Base-by-base conservation (phyloP, 768 basidiomycete species). In the Psilocybe tampanensis region DNA sequence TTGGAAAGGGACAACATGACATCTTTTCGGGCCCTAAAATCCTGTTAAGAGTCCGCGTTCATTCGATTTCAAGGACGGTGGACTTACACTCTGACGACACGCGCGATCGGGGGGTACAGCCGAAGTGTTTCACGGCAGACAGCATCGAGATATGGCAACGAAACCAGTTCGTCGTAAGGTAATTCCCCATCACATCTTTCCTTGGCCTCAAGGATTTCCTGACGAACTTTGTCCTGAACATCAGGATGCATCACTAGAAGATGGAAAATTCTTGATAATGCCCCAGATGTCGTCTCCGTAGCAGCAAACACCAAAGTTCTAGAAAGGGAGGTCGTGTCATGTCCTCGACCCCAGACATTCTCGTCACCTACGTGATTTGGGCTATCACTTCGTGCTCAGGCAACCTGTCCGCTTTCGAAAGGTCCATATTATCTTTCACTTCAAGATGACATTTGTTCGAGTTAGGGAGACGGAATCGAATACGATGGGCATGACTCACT, bases 381-480 rank as follows among this genome's bases (percentile, higher is more conserved):
- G 66, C 79, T 9, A 76, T 57, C 1, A 82, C 52, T 58, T 80
- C 77, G 18, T 71, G 66, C 17, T 74, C 70, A 36, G 67, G 60
- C 13, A 77, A 47, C 5, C 61, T 62, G 41, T 74, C 74, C 23
- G 65, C 66, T 24, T 70, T 69, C 12, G 61, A 60, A 6, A 70
- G 70, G 18, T 68, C 61, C 50, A 71, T 66, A 56, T 80, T 80
- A 8, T 71, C 76, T 58, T 69, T 70, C 59, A 81, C 80, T 81
- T 26, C 21, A 45, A 22, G 19, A 36, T 29, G 29, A 9, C n/a
- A 39, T 15, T n/a, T 13, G n/a, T 24, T 42, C 41, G 21, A 41
- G n/a, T n/a, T 15, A 17, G 23, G 23, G 9, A 18, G 18, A 24
- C 3, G 19, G 32, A 23, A n/a, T 24, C 22, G 4, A 45, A n/a